Conservation (phyloP, 352 stramenopile genomes). For the Globisporangium recalcitrans region DNA sequence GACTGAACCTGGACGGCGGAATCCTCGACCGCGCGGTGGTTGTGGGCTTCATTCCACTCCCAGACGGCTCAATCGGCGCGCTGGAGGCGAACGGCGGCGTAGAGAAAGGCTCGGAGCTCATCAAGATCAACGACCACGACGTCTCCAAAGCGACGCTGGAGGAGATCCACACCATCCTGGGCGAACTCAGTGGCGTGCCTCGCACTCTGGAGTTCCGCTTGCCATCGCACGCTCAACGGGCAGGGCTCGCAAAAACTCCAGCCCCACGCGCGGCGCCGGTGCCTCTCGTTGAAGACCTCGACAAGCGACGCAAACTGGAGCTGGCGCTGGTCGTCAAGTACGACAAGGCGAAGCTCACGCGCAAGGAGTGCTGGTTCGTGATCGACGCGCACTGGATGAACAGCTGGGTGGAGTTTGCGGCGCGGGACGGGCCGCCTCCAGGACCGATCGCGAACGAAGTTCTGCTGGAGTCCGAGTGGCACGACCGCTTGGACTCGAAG, state of each 20-base stretch:
- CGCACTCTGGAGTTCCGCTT: slow-evolving; percentile 45
- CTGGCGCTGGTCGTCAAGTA: slow-evolving; percentile 47
- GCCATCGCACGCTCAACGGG: slow-evolving; percentile 16
- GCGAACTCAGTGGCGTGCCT: slow-evolving; percentile 23
- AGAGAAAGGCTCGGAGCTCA: slow-evolving; percentile 34
- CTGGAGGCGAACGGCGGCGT: slow-evolving; percentile 44
- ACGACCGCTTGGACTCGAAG: slow-evolving; percentile 22
- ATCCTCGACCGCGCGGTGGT: slow-evolving; percentile 39
- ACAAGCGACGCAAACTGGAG: slow-evolving; percentile 51
- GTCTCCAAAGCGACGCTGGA: slow-evolving; percentile 36
- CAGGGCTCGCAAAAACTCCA: slow-evolving; percentile 9
- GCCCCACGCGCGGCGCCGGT: slow-evolving; percentile 20
- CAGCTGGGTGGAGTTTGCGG: slow-evolving; percentile 53
- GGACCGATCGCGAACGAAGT: slow-evolving; percentile 54
- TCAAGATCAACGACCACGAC: slow-evolving; percentile 60
- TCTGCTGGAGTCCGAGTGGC: slow-evolving; percentile 49
- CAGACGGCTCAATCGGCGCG: slow-evolving; percentile 38
- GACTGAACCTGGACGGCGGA: slow-evolving; percentile 45
- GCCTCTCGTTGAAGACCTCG: slow-evolving; percentile 41
- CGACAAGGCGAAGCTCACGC: slow-evolving; percentile 48
- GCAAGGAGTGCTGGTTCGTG: slow-evolving; percentile 71
- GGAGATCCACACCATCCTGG: slow-evolving; percentile 39
- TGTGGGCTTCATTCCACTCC: slow-evolving; percentile 51
- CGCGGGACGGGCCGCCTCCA: slow-evolving; percentile 33
- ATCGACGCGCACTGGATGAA: slow-evolving; percentile 61